Evolutionary conservation across 495 filamentous ascomycete genomes (phyloP).

Genomic region (Aspergillus conjunctus): DNA sequence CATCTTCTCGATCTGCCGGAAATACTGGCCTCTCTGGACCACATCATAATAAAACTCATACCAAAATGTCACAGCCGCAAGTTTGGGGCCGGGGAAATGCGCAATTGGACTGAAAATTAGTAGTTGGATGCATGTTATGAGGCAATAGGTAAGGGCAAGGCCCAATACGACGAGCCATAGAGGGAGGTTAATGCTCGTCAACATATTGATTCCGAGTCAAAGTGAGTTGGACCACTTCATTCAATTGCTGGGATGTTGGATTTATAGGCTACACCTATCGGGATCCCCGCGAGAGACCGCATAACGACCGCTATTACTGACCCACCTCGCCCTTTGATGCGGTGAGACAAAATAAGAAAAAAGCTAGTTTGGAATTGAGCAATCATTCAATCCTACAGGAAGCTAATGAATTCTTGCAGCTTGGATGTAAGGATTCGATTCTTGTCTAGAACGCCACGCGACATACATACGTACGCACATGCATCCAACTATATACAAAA

Average conservation of each 20-base stretch:
- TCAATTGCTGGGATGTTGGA: background rate
- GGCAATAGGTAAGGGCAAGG: background rate
- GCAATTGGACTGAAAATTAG: conserved; percentile 7
- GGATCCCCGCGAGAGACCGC: background rate
- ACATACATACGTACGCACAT: background rate
- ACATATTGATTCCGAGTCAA: background rate
- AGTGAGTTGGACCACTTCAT: background rate
- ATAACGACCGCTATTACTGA: background rate
- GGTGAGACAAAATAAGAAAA: background rate
- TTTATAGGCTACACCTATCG: background rate
- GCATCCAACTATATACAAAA: background rate
- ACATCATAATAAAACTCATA: conserved; percentile 15
- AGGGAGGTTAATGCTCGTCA: background rate
- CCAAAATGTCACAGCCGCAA: conserved; percentile 11
- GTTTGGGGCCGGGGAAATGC: conserved; percentile 3
- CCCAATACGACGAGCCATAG: background rate
- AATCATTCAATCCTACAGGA: background rate
- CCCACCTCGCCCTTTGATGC: background rate
- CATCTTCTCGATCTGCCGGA: conserved; percentile 11
- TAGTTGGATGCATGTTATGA: background rate
- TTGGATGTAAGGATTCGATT: background rate
- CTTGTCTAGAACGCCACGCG: background rate
- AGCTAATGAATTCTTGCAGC: conserved; percentile 1
- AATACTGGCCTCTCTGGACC: conserved; percentile 8
- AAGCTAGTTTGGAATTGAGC: background rate